Evolutionary conservation across 345 rosid genomes (phyloP).

Genomic region (Cardamine occulta): DNA sequence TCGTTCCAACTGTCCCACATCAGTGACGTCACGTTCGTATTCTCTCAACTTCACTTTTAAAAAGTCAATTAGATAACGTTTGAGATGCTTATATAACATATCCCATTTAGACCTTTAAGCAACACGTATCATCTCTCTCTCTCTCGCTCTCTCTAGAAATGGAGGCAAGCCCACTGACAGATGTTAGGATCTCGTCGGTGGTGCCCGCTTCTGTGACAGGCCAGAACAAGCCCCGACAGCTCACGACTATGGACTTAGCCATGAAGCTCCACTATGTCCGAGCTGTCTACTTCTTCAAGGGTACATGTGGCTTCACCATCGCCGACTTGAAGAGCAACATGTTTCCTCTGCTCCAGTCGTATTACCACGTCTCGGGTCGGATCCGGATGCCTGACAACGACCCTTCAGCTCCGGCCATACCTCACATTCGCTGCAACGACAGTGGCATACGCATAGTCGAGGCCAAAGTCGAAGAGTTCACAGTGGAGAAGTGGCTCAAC

Average conservation of each 20-base stretch:
- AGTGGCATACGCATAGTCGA: conserved; percentile 70
- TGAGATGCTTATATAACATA: conserved; percentile 20
- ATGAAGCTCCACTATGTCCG: conserved; percentile 76
- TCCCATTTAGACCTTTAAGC: not conserved
- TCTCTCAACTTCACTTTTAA: not conserved
- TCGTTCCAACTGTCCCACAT: conserved; percentile 16
- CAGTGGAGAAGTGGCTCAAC: conserved; percentile 61
- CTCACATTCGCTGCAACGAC: conserved; percentile 77
- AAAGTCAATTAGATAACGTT: not conserved
- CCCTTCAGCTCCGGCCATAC: conserved; percentile 29
- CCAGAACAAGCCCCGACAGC: conserved; percentile 45
- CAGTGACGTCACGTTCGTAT: not conserved
- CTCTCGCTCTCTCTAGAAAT: conserved; percentile 7
- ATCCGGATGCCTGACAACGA: conserved; percentile 55
- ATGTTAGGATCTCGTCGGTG: conserved; percentile 56
- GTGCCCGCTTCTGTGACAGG: conserved; percentile 63
- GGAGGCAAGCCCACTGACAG: conserved; percentile 44
- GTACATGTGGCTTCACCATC: conserved; percentile 42
- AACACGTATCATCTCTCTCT: not conserved
- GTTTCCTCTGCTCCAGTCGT: conserved; percentile 50
- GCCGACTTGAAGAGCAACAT: conserved; percentile 52
- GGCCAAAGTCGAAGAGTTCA: conserved; percentile 49
- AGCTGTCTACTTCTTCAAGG: conserved; percentile 63
- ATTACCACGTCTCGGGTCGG: conserved; percentile 56
- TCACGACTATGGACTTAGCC: conserved; percentile 65